Conservation (phyloP, 306 rosid species). For the Inga oerstediana region DNA sequence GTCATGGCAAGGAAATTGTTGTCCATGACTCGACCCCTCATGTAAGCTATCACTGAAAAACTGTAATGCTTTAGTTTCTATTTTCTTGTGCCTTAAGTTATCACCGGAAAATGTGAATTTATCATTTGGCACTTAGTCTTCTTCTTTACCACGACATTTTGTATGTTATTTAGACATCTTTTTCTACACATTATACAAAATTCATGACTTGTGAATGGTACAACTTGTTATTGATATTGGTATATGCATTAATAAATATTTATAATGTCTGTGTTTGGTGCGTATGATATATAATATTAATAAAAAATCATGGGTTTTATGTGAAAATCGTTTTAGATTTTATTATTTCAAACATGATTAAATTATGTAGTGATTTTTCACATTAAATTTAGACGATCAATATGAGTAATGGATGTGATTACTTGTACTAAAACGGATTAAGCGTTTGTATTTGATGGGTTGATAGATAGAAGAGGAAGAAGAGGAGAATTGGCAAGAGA, state of each 20-base stretch:
- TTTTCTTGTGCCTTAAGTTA: slow-evolving; percentile 3
- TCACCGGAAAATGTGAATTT: slow-evolving; percentile 11
- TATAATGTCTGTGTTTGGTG: background rate
- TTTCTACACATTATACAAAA: background rate
- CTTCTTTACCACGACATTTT: background rate
- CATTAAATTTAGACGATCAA: too few relatives aligned
- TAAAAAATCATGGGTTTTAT: background rate
- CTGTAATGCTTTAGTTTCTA: background rate
- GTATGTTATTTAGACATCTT: background rate
- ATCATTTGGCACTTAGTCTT: background rate
- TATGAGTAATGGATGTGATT: background rate
- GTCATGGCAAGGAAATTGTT: slow-evolving; percentile 42
- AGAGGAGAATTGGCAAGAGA: slow-evolving; percentile 64
- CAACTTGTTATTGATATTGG: background rate
- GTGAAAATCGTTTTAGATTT: background rate
- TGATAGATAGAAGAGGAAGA: slow-evolving; percentile 62
- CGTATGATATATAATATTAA: background rate
- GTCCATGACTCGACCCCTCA: slow-evolving; percentile 36
- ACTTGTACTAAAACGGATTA: background rate
- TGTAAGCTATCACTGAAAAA: slow-evolving; percentile 38
- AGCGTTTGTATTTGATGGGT: slow-evolving; percentile 8
- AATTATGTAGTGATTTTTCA: too few relatives aligned
- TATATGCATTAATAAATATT: too few relatives aligned
- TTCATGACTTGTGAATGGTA: background rate
- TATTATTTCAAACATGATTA: too few relatives aligned